Conservation (phyloP, 306 rosid genomes). For the Sechiopsis laciniata region DNA sequence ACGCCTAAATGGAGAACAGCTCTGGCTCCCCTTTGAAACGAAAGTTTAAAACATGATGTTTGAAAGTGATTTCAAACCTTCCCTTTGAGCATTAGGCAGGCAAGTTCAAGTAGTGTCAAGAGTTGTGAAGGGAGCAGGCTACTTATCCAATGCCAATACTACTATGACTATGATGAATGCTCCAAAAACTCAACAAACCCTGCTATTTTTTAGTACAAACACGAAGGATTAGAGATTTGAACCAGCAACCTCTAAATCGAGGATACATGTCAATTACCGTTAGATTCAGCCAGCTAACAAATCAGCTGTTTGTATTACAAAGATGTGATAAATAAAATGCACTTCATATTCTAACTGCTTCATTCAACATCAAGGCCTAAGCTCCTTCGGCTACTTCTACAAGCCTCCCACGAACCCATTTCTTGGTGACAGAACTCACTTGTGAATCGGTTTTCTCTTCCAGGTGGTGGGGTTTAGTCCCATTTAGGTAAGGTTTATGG, state of each 20-base stretch:
- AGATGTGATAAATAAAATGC: neutral
- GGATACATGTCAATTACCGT: too few species aligned
- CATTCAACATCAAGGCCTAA: slow-evolving; percentile 19
- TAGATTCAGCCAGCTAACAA: neutral
- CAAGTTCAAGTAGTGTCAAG: neutral
- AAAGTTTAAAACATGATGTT: neutral
- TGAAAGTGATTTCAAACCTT: too few species aligned
- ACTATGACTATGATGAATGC: neutral
- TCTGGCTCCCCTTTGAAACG: neutral
- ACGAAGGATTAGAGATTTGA: too few species aligned
- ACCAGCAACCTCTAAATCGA: too few species aligned
- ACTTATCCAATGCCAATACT: slow-evolving; percentile 11
- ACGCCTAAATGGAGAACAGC: neutral
- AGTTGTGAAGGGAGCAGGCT: neutral
- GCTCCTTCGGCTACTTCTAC: slow-evolving; percentile 55
- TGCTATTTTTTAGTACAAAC: neutral
- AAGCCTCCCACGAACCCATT: slow-evolving; percentile 87
- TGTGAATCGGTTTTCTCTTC: slow-evolving; percentile 34
- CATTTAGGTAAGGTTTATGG: slow-evolving; percentile 32
- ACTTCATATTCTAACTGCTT: slow-evolving; percentile 18
- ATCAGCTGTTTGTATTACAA: slow-evolving; percentile 8
- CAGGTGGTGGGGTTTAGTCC: slow-evolving; percentile 32
- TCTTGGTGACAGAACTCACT: slow-evolving; percentile 39
- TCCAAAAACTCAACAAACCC: slow-evolving; percentile 10
- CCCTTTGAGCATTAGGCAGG: neutral